phyloP scores from a whole-genome alignment of 495 filamentous ascomycete genomes.

The Tricharina praecox region DNA sequence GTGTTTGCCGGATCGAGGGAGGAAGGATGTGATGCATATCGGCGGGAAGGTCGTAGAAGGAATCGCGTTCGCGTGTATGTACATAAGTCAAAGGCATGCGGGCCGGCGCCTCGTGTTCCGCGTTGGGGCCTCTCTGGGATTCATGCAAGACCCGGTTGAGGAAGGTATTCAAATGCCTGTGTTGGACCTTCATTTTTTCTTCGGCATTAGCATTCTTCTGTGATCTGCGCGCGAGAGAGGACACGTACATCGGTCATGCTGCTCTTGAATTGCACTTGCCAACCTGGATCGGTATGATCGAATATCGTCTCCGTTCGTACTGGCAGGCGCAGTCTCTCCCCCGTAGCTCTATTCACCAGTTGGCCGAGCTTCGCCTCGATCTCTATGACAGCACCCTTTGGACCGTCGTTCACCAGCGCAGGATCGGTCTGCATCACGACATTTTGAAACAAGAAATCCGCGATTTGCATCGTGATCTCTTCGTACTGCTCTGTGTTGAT shows the following conservation, averaged over 20 bases:
- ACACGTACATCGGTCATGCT: constrained; percentile 61
- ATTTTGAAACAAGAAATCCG: constrained; percentile 55
- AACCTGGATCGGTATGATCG: constrained; percentile 32
- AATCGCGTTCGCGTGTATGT: constrained; percentile 65
- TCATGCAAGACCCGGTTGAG: constrained; percentile 52
- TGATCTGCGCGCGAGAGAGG: constrained; percentile 3
- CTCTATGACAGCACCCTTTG: constrained; percentile 55
- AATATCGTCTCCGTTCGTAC: constrained; percentile 52
- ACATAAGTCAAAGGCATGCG: constrained; percentile 62
- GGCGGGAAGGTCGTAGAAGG: constrained; percentile 60
- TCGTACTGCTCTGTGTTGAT: constrained; percentile 47
- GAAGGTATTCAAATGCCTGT: constrained; percentile 58
- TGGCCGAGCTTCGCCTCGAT: constrained; percentile 83
- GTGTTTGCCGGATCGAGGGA: constrained; percentile 35
- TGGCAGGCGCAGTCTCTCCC: constrained; percentile 47
- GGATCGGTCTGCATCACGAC: constrained; percentile 45
- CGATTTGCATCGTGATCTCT: constrained; percentile 46
- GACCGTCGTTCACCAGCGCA: constrained; percentile 31
- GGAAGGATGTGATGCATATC: constrained; percentile 36
- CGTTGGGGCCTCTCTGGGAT: constrained; percentile 32
- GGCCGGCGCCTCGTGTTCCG: constrained; percentile 18
- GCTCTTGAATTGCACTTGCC: constrained; percentile 49
- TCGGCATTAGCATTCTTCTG: not conserved
- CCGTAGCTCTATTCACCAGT: constrained; percentile 51
- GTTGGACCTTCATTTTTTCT: constrained; percentile 45